Evolutionary conservation across 1,139 yeast genomes (phyloP), one percentile per base, ranked within the genome.

Genomic region (Zygoascus hellenicus): DNA sequence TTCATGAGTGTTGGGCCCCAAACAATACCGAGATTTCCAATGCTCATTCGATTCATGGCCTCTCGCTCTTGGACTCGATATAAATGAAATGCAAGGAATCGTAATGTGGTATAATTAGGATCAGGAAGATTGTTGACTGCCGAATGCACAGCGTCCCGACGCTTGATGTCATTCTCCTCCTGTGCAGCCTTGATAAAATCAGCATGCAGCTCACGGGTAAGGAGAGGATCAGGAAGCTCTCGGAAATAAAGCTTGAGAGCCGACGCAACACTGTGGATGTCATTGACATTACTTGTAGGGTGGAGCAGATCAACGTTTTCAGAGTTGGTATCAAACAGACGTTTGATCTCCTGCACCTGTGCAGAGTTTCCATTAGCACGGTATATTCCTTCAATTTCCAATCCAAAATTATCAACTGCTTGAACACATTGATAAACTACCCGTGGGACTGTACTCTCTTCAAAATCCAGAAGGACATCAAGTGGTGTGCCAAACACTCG

Each of bases 1-100:
- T 79, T 72, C 62, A 92, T 75, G 44, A 92, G 68, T 1, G 88
- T 87, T 10, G 96, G 96, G 0, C 97, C 97, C 97, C 98, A 92
- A 45, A 90, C 88, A 43, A 85, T 85, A 41, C 95, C 84, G 57
- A 90, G 67, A 49, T 83, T 82, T 59, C 81, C 83, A 46, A 81
- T 74, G 42, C 81, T 80, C 98, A 92, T 92, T 61, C 94, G 75
- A 61, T 88, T 88, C 33, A 68, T 60, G 11, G 75, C 72, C 59
- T 81, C 83, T 51, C 81, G 75, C 22, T 77, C 75, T 30, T 84
- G 80, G 7, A 92, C 83, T 47, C 83, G 77, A 56, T 84, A 81
- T 55, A 92, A 75, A 64, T 92, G 98, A 72, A 90, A 87, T 3
- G 89, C 72, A 54, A 92, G 71, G 35, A 88, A 80, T 57, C 97